phyloP scores from a whole-genome alignment of 2,329 filamentous ascomycete species.

The Drechmeria coniospora region DNA sequence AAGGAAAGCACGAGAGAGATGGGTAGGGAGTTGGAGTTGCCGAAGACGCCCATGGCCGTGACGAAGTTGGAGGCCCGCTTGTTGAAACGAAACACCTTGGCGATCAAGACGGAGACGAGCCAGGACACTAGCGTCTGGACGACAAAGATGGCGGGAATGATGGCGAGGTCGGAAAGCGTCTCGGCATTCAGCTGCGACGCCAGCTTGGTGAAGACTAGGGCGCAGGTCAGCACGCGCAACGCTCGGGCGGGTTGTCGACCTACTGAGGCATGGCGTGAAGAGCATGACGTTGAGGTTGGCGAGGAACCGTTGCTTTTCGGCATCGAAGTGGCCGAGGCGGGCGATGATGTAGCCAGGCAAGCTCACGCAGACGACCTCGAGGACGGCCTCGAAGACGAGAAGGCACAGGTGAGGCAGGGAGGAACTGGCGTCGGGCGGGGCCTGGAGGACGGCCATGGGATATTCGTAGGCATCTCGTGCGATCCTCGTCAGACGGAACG shows the following conservation, averaged over 20 bases:
- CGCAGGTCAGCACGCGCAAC: neutral
- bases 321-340: conserved; percentile 80
- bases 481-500: conserved; percentile 26
- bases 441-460: conserved; percentile 24
- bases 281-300: conserved; percentile 92
- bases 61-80: conserved; percentile 87
- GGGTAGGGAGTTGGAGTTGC: conserved; percentile 93
- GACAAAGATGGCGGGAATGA: conserved; percentile 90
- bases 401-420: conserved; percentile 55
- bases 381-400: conserved; percentile 84
- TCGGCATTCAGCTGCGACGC: conserved; percentile 86
- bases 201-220: conserved; percentile 82
- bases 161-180: conserved; percentile 75
- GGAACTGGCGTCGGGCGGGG: conserved; percentile 40
- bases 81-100: conserved; percentile 63
- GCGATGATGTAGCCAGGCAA: conserved; percentile 89
- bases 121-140: conserved; percentile 83
- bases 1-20: conserved; percentile 92
- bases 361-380: conserved; percentile 91
- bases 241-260: conserved; percentile 14
- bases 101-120: conserved; percentile 53
- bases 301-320: conserved; percentile 89
- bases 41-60: conserved; percentile 92
- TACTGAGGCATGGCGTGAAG: conserved; percentile 94
- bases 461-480: conserved; percentile 24